Percentiles rank a stretch among this genome's conserved stretches.
These are phyloP conservation scores for Gautieria morchelliformis DNA, from an alignment of 768 basidiomycete genomes.

Conservation along the genomic window DNA sequence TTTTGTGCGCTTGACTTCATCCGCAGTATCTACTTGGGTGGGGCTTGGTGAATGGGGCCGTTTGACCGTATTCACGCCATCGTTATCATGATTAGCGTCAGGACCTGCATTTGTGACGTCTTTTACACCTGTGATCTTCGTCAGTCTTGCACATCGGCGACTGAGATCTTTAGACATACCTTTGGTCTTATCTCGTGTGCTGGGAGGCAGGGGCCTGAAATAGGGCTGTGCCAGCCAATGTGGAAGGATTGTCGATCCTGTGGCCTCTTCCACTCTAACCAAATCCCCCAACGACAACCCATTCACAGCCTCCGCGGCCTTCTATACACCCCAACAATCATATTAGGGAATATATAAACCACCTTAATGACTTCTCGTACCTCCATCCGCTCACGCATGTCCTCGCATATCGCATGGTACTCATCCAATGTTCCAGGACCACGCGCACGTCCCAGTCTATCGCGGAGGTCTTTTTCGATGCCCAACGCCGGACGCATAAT, in stretches of 20 bases:
- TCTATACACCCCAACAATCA: constrained; percentile 10
- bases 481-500: constrained; percentile 70
- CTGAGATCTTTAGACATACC: neutral
- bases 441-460: constrained; percentile 48
- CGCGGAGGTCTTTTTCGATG: constrained; percentile 61
- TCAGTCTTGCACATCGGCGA: neutral
- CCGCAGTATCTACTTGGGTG: neutral
- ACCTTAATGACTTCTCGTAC: constrained; percentile 23
- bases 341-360: neutral
- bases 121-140: neutral
- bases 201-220: constrained; percentile 33
- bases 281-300: constrained; percentile 26
- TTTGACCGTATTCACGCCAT: neutral
- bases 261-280: constrained; percentile 32
- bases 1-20: neutral
- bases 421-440: constrained; percentile 26
- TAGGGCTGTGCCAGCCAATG: constrained; percentile 70
- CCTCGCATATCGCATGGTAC: constrained; percentile 46
- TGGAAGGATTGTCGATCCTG: constrained; percentile 46
- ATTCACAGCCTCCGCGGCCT: constrained; percentile 34
- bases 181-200: neutral
- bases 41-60: neutral
- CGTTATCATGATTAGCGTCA: neutral
- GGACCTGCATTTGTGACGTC: neutral
- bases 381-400: constrained; percentile 52